Conservation (phyloP, 768 basidiomycete genomes). For the Mycena epipterygia region DNA sequence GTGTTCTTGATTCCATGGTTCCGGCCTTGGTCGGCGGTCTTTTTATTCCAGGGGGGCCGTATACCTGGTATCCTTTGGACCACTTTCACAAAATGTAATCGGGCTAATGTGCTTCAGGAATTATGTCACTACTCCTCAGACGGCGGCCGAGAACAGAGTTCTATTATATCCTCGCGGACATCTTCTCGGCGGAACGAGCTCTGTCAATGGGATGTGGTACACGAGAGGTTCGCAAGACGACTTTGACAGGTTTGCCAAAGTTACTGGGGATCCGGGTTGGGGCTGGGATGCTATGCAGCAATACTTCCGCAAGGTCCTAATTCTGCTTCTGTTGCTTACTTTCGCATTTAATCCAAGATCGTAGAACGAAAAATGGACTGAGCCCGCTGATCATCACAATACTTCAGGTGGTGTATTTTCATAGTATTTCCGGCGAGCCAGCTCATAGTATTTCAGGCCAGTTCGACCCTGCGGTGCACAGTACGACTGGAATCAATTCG, state of each 20-base stretch:
- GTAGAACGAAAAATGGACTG: constrained; percentile 53
- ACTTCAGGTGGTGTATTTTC: too few species aligned
- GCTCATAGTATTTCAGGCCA: constrained; percentile 54
- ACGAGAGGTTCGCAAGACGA: constrained; percentile 50
- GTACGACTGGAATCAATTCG: constrained; percentile 46
- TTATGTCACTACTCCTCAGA: constrained; percentile 43
- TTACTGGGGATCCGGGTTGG: constrained; percentile 53
- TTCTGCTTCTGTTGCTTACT: neutral
- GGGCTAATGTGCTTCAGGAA: constrained; percentile 5
- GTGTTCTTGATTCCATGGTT: constrained; percentile 27
- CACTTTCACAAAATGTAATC: neutral
- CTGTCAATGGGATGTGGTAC: constrained; percentile 48
- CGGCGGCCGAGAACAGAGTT: constrained; percentile 38
- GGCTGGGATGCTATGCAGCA: constrained; percentile 48
- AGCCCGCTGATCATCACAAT: constrained; percentile 55
- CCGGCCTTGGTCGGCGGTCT: constrained; percentile 13
- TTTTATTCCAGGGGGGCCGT: neutral
- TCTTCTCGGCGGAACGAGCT: constrained; percentile 47
- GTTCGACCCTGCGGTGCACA: constrained; percentile 53
- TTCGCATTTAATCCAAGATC: neutral
- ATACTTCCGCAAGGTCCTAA: constrained; percentile 47
- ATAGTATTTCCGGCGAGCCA: too few species aligned
- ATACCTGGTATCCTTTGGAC: constrained; percentile 7
- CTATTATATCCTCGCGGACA: constrained; percentile 43
- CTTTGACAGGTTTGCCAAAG: constrained; percentile 46